These are phyloP conservation scores for Coriaria nepalensis DNA, from an alignment of 306 rosid genomes.

Conservation along the genomic window DNA sequence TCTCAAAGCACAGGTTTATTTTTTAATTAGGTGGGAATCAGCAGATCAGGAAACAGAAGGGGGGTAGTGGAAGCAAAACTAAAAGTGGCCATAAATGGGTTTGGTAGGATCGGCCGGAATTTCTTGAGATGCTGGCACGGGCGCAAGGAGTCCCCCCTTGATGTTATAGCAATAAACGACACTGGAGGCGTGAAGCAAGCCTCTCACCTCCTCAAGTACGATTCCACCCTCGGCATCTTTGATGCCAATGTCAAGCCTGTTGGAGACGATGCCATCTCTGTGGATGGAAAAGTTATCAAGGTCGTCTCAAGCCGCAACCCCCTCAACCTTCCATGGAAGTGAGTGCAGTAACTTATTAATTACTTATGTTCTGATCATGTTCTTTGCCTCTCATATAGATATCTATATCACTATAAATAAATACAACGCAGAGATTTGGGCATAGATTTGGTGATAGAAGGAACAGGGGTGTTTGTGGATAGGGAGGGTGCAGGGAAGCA, in stretches of 20 bases:
- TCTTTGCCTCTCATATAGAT: too few species aligned
- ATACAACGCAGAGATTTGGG: constrained; percentile 50
- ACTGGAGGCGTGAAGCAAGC: constrained; percentile 96
- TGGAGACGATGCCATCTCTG: constrained; percentile 53
- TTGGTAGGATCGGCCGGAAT: constrained; percentile 92
- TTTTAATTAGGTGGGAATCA: constrained; percentile 36
- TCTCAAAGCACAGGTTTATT: background rate
- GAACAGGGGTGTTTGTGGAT: constrained; percentile 95
- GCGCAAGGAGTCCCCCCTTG: constrained; percentile 87
- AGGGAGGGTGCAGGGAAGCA: constrained; percentile 96
- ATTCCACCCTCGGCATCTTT: constrained; percentile 89
- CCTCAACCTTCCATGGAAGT: constrained; percentile 78
- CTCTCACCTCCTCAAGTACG: constrained; percentile 96
- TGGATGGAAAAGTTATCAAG: constrained; percentile 80
- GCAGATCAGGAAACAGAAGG: constrained; percentile 43
- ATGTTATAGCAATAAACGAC: constrained; percentile 85
- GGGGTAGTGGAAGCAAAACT: constrained; percentile 65
- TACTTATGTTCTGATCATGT: background rate
- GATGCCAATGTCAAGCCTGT: constrained; percentile 86
- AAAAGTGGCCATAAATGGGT: constrained; percentile 91
- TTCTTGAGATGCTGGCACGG: constrained; percentile 99
- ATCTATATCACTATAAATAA: background rate
- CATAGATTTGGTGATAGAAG: constrained; percentile 89
- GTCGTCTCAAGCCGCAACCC: constrained; percentile 87
- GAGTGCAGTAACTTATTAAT: constrained; percentile 10